Evolutionary conservation across 2,329 filamentous ascomycete species (phyloP).

Genomic region (Arthrinium puccinioides): DNA sequence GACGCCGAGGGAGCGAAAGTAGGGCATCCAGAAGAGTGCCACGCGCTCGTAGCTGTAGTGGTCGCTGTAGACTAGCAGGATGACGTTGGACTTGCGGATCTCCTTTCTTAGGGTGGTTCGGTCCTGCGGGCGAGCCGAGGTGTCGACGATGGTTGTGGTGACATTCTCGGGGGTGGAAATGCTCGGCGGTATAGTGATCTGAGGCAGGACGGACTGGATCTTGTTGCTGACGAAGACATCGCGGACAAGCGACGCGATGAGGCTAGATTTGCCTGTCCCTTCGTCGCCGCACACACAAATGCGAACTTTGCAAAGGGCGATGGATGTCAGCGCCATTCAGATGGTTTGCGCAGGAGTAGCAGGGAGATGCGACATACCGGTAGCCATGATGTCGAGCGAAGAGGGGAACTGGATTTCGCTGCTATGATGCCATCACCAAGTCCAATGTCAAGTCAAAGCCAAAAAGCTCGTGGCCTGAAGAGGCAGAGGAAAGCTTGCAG

Average conservation of each 20-base stretch:
- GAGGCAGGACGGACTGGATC: slow-evolving; percentile 88
- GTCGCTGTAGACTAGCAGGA: slow-evolving; percentile 92
- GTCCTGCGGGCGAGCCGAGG: slow-evolving; percentile 89
- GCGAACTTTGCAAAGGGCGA: slow-evolving; percentile 48
- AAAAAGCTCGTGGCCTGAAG: no score
- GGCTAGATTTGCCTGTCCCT: slow-evolving; percentile 85
- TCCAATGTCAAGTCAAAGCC: no score
- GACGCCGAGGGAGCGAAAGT: slow-evolving; percentile 95
- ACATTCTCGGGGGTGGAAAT: slow-evolving; percentile 94
- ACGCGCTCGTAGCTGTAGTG: slow-evolving; percentile 99
- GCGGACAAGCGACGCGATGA: slow-evolving; percentile 93
- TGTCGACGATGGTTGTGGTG: slow-evolving; percentile 95
- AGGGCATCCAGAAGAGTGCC: slow-evolving; percentile 96
- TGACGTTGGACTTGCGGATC: slow-evolving; percentile 94
- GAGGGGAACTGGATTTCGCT: not conserved
- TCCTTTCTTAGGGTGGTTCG: slow-evolving; percentile 85
- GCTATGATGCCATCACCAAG: slow-evolving; percentile 8
- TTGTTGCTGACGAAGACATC: slow-evolving; percentile 94
- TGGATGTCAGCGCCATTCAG: not conserved
- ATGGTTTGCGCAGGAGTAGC: not conserved
- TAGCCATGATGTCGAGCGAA: slow-evolving; percentile 7
- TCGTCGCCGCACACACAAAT: slow-evolving; percentile 97
- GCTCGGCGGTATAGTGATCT: slow-evolving; percentile 89
- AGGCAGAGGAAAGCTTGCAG: no score
- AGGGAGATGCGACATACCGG: slow-evolving; percentile 7